Conservation (phyloP, 768 basidiomycete species). For the Russula ochroleuca region DNA sequence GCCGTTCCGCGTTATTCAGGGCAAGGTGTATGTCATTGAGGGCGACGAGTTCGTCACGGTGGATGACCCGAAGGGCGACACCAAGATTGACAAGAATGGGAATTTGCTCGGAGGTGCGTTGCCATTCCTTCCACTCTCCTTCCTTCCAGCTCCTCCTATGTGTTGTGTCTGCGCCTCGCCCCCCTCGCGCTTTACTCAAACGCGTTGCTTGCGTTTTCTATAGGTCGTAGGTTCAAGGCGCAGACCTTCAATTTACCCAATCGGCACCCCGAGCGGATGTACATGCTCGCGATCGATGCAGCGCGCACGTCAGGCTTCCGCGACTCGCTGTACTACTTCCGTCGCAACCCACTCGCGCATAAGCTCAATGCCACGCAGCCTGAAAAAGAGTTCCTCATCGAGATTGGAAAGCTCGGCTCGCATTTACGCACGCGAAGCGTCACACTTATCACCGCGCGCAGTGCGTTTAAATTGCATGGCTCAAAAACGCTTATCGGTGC, state of each 20-base stretch:
- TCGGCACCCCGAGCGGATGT: slow-evolving; percentile 77
- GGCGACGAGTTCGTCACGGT: slow-evolving; percentile 86
- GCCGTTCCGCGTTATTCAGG: slow-evolving; percentile 70
- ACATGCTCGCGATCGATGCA: slow-evolving; percentile 97
- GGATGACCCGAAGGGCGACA: slow-evolving; percentile 81
- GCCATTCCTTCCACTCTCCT: background rate
- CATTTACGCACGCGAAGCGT: slow-evolving; percentile 90
- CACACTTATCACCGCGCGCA: slow-evolving; percentile 87
- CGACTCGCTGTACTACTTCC: slow-evolving; percentile 97
- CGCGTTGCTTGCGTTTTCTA: background rate
- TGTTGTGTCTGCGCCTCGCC: background rate
- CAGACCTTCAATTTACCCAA: slow-evolving; percentile 82
- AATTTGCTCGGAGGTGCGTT: slow-evolving; percentile 77
- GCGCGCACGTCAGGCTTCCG: slow-evolving; percentile 94
- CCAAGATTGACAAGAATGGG: slow-evolving; percentile 85
- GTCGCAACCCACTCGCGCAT: slow-evolving; percentile 83
- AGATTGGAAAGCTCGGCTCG: slow-evolving; percentile 79
- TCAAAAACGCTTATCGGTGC: slow-evolving; percentile 82
- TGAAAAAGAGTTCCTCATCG: slow-evolving; percentile 92
- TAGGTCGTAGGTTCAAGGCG: slow-evolving; percentile 86
- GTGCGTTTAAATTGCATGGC: slow-evolving; percentile 92
- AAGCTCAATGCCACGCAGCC: slow-evolving; percentile 85
- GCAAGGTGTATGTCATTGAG: slow-evolving; percentile 70
- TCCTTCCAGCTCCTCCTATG: background rate
- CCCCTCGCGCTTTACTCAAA: slow-evolving; percentile 7